Base-by-base conservation (phyloP, 2,329 filamentous ascomycete genomes). In the Aureobasidium namibiae region DNA sequence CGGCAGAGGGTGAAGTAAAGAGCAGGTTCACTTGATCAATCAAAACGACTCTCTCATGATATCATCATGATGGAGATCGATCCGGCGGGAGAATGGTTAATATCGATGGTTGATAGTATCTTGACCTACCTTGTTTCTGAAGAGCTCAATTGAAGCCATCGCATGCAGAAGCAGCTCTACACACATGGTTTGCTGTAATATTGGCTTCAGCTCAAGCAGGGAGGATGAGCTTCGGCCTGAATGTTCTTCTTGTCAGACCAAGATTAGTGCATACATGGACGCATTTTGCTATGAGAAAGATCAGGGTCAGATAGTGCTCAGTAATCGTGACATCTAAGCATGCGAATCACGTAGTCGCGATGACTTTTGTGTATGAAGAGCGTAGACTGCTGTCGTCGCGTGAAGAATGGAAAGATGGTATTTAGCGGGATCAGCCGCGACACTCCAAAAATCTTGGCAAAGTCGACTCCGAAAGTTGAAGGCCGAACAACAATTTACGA, bases 11-110 rank as follows among this genome's bases (percentile, higher is more conserved):
- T 34, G 13, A 5, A 45, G 18, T 34, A 24, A 26, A 34, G 18
- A 5, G 29, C 18, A 42, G 23, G n/a, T n/a, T n/a, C n/a, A 54
- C 16, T 42, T 8, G 18, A 45, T 13, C 14, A 56, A 44, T 21
- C 38, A 36, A 34, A 34, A 44, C 39, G 29, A 33, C 13, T 36
- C 52, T 24, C 9, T 45, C 26, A 56, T 56, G 39, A 56, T 33
- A 45, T 56, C 52, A 56, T 56, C 52, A 56, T 56, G 52, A 56
- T 56, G 52, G 39, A 45, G 26, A 45, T 36, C 39, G 34, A 8
- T 45, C 52, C 18, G 39, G 9, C 29, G 39, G 52, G 21, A 44
- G 39, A 44, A 45, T 44, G 29, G 39, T 24, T 34, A 56, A 36
- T 21, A 16, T 56, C 36, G 16, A 23, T 29, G 9, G 26, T 45